A percentile compares a stretch with the other conserved stretches of the same genome.
phyloP scores from a whole-genome alignment of 345 rosid genomes.

The Excoecaria cochinchinensis region DNA sequence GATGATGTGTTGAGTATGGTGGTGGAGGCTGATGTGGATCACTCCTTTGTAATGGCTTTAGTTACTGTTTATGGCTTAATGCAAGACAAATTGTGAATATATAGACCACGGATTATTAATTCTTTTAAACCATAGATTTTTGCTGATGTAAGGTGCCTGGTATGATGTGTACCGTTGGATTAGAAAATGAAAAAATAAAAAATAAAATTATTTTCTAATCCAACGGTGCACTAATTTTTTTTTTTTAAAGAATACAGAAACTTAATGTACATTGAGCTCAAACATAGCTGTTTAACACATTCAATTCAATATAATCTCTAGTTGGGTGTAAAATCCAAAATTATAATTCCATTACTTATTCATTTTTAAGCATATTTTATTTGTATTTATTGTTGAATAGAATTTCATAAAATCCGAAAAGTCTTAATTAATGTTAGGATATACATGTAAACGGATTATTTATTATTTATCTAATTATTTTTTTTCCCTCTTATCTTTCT shows the following conservation, averaged over 20 bases:
- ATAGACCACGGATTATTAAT: not conserved
- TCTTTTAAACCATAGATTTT: not conserved
- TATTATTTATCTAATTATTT: too few relatives aligned
- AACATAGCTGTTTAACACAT: not conserved
- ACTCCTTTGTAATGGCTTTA: constrained; percentile 32
- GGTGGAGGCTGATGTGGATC: constrained; percentile 39
- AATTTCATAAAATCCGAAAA: too few relatives aligned
- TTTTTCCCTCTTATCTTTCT: too few relatives aligned
- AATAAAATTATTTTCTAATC: too few relatives aligned
- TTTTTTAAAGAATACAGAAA: not conserved
- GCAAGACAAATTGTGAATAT: constrained; percentile 22
- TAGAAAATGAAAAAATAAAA: too few relatives aligned
- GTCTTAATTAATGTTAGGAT: too few relatives aligned
- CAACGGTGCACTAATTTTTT: not conserved
- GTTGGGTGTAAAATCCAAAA: not conserved
- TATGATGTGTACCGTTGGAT: too few relatives aligned
- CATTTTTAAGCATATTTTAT: too few relatives aligned
- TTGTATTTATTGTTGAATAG: too few relatives aligned
- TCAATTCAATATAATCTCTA: not conserved
- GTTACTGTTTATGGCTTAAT: constrained; percentile 42
- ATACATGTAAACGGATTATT: too few relatives aligned
- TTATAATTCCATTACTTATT: not conserved
- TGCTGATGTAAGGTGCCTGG: not conserved
- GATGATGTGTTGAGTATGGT: constrained; percentile 42
- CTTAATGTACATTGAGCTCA: not conserved